Evolutionary conservation across 805 yeast genomes (phyloP).

Genomic region (Yarrowia yakushimensis): DNA sequence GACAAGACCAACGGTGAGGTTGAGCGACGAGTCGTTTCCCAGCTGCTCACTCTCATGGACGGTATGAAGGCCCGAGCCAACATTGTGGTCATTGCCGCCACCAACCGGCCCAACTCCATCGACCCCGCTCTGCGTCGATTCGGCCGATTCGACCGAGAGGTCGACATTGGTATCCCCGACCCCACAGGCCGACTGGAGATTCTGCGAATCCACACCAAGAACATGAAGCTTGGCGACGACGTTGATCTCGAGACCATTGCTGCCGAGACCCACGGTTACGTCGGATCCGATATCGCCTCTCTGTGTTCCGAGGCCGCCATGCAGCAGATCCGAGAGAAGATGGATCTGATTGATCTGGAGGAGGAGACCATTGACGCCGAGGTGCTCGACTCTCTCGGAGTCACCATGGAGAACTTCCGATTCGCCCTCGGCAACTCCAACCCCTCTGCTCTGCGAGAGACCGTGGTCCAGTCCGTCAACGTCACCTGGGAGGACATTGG

Average conservation of each 20-base stretch:
- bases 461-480: conserved; percentile 97
- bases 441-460: conserved; percentile 98
- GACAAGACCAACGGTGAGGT: conserved; percentile 99
- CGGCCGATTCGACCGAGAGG: conserved; percentile 85
- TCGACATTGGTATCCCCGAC: conserved; percentile 91
- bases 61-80: conserved; percentile 99
- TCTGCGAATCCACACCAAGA: conserved; percentile 94
- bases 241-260: conserved; percentile 96
- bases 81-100: conserved; percentile 97
- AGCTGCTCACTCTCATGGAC: conserved; percentile 95
- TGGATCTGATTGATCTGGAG: conserved; percentile 94
- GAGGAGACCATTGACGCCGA: conserved; percentile 98
- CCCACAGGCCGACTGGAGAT: conserved; percentile 83
- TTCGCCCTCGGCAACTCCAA: conserved; percentile 97
- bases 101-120: conserved; percentile 79
- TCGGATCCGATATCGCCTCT: conserved; percentile 98
- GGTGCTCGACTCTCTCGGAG: conserved; percentile 91
- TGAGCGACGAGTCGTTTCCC: conserved; percentile 98
- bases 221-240: conserved; percentile 93
- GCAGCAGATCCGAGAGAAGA: conserved; percentile 99
- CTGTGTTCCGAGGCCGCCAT: conserved; percentile 99
- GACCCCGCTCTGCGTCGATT: conserved; percentile 85
- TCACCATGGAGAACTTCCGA: conserved; percentile 97
- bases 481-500: conserved; percentile 99
- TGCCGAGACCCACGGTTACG: conserved; percentile 97